phyloP scores from a whole-genome alignment of 257 asterid genomes.

The Gentiana macrophylla region DNA sequence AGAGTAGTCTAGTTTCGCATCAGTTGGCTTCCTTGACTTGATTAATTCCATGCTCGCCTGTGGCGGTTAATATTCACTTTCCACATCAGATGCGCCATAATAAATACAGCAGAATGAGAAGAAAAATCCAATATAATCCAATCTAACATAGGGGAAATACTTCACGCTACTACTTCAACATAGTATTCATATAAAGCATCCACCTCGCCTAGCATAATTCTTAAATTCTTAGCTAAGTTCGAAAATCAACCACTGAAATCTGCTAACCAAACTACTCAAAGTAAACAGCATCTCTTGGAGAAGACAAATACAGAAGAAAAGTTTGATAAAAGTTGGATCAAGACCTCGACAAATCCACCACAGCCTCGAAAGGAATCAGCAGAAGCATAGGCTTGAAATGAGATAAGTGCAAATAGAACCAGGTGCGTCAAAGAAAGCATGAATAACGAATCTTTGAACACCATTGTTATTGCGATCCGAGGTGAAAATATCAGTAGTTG shows the following conservation, averaged over 20 bases:
- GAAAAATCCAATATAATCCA: background rate
- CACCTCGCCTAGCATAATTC: background rate
- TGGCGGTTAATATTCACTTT: conserved; percentile 10
- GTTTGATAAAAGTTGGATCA: background rate
- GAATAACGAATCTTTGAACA: conserved; percentile 7
- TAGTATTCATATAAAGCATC: no score
- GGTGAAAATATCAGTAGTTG: background rate
- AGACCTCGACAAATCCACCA: conserved; percentile 95
- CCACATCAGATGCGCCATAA: background rate
- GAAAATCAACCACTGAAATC: background rate
- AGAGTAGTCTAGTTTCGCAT: conserved; percentile 77
- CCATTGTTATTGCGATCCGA: conserved; percentile 25
- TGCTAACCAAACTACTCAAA: background rate
- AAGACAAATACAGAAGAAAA: background rate
- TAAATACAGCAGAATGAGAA: background rate
- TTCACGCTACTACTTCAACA: background rate
- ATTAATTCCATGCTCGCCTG: conserved; percentile 77
- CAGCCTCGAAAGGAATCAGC: conserved; percentile 91
- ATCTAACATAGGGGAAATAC: background rate
- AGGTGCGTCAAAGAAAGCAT: conserved; percentile 10
- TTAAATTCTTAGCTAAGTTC: background rate
- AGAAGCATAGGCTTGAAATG: conserved; percentile 15
- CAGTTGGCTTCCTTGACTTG: conserved; percentile 68
- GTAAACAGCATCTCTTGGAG: background rate
- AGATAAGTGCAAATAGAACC: conserved; percentile 10